Percentiles rank a stretch among this genome's conserved stretches.
Evolutionary conservation across 2,329 filamentous ascomycete species (phyloP).

Genomic region (Venturiaceae sp.): DNA sequence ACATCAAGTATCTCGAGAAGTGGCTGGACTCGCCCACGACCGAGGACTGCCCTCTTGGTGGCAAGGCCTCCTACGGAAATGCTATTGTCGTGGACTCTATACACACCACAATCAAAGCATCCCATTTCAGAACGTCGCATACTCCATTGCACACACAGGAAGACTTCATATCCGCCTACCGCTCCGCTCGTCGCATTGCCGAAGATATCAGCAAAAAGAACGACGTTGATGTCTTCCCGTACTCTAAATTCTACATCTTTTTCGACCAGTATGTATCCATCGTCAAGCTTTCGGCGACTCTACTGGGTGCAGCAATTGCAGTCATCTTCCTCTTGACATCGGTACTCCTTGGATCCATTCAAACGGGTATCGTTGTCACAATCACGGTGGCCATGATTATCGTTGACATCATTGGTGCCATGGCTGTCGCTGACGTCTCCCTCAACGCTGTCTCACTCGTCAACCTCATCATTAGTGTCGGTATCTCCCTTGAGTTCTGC

Average conservation of each 20-base stretch:
- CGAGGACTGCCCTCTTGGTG: constrained; percentile 77
- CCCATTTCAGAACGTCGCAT: constrained; percentile 86
- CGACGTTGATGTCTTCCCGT: constrained; percentile 80
- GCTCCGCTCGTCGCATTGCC: constrained; percentile 79
- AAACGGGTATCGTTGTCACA: constrained; percentile 74
- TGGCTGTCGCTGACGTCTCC: constrained; percentile 81
- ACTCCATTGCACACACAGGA: constrained; percentile 77
- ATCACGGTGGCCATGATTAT: constrained; percentile 88
- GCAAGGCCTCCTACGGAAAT: constrained; percentile 76
- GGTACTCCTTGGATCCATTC: constrained; percentile 70
- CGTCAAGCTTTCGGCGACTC: constrained; percentile 63
- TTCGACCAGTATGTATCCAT: constrained; percentile 95
- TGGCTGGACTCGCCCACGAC: constrained; percentile 76
- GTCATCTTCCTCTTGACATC: constrained; percentile 78
- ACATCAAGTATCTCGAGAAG: constrained; percentile 72
- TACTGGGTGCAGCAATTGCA: constrained; percentile 73
- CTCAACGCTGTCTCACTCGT: constrained; percentile 93
- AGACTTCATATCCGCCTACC: constrained; percentile 89
- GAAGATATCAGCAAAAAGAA: constrained; percentile 62
- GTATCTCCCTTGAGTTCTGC: constrained; percentile 94
- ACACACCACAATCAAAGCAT: constrained; percentile 61
- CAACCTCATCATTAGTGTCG: constrained; percentile 93
- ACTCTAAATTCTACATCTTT: constrained; percentile 97
- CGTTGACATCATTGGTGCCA: constrained; percentile 86
- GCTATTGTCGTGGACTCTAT: constrained; percentile 70